Base-by-base conservation (phyloP, 2,329 filamentous ascomycete species). In the Colletotrichum gigasporum region DNA sequence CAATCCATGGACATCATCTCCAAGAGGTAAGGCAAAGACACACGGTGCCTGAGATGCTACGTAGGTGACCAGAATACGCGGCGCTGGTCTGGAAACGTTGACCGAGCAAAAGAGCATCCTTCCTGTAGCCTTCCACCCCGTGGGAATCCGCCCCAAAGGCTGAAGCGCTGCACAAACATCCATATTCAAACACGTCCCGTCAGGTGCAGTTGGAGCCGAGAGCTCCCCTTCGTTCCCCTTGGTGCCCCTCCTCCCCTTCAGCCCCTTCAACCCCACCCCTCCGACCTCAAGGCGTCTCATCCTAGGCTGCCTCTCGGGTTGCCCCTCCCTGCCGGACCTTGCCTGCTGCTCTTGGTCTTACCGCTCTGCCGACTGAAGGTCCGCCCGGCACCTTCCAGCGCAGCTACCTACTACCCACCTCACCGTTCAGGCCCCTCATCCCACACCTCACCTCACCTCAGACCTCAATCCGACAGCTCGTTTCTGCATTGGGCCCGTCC, bases 261-360 rank as follows among this genome's bases (percentile, higher is more conserved):
- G 28, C 55, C 55, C 47, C 55, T 53, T 24, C 24, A 60, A 53
- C 47, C 56, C 62, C 62, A 65, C 56, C 35, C 37, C 56, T 48
- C 48, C 41, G 37, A 50, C 56, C 34, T 44, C 28, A 42, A 64
- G 34, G 24, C 50, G 62, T 65, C 62, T 55, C 56, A 65, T 65
- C 62, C 56, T 55, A 41, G 62, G 48, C 48, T 65, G 56, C 56
- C 56, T 65, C 55, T 47, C 22, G 20, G 28, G 41, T 28, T 18
- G 56, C 41, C 56, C 48, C 62, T 61, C 48, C 42, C 20, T 22
- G 10, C 11, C 14, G 24, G 11, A 6, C n/a, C n/a, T n/a, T n/a
- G n/a, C n/a, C n/a, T n/a, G n/a, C n/a, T n/a, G n/a, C n/a, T n/a
- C n/a, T n/a, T n/a, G n/a, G 37, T 18, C 24, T 39, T 39, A 39